Base-by-base conservation (phyloP, 352 stramenopile species). In the Phytophthora pistaciae region DNA sequence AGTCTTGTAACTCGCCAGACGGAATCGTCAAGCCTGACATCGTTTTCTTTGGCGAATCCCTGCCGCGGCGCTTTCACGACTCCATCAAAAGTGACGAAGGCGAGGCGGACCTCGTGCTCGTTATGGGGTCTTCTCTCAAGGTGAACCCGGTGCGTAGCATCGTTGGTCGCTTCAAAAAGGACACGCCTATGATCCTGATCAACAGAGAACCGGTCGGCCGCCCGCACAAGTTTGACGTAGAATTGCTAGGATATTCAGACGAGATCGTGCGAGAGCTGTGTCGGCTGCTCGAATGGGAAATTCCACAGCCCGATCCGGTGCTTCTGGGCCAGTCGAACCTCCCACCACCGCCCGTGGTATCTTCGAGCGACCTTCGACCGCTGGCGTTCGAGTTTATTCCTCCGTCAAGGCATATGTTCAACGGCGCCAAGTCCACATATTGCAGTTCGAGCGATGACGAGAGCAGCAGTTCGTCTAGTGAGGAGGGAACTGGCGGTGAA, bases 51-150 rank as follows among this genome's bases (percentile, higher is more conserved):
- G 97, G 97, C 29, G 97, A 99, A 83, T 95, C 90, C 0, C 74
- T 99, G 38, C 85, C 91, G 16, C 75, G 91, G 54, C 89, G 82
- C 62, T 99, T 99, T 68, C 87, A 93, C 63, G 85, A 95, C 65
- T 87, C 87, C 36, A 92, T 94, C 44, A 91, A 91, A 74, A 82
- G 75, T 44, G 87, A 93, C 64, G 89, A 93, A 75, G 78, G 83
- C 52, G 87, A 90, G 68, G 95, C 92, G 18, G 97, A 99, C 80
- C 85, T 99, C 5, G 82, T 99, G 31, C 92, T 99, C 44, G 97
- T 99, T n/a, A 99, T 99, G 87, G 98, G 98, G 50, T 99, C 98
- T 11, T 99, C 95, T 10, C 82, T 99, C 9, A 98, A 98, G 60
- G 98, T 99, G 44, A 94, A 96, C 56, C 98, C 98, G 20, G 95